Evolutionary conservation across 1,139 yeast genomes (phyloP).

Genomic region (Komagataea norvegica): DNA sequence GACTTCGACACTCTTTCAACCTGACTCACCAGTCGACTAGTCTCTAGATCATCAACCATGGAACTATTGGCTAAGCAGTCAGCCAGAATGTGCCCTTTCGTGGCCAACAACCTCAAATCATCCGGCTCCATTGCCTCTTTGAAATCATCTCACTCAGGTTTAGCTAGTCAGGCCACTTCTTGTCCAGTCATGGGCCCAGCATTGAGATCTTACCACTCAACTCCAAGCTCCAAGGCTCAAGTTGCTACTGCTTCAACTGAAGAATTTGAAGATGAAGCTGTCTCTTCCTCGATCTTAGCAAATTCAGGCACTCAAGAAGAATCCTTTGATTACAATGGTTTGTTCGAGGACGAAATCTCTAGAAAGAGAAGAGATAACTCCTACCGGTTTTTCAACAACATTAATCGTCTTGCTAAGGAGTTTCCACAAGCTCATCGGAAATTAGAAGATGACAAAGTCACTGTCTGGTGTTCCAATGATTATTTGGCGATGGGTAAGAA

Average conservation of each 20-base stretch:
- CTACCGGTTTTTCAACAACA: constrained; percentile 92
- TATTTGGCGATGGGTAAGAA: constrained; percentile 93
- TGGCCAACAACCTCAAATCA: constrained; percentile 58
- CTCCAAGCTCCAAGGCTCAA: constrained; percentile 51
- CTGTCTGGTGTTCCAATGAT: constrained; percentile 98
- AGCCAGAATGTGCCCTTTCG: constrained; percentile 79
- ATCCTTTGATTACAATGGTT: constrained; percentile 61
- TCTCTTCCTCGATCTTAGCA: constrained; percentile 23
- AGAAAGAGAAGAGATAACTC: constrained; percentile 85
- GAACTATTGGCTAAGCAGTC: constrained; percentile 78
- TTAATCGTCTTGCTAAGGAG: constrained; percentile 89
- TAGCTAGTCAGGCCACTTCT: constrained; percentile 59
- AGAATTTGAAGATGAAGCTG: constrained; percentile 14
- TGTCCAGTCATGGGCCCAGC: constrained; percentile 93
- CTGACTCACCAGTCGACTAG: too few species aligned
- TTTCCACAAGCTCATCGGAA: constrained; percentile 90
- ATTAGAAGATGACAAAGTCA: constrained; percentile 72
- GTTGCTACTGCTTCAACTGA: constrained; percentile 39
- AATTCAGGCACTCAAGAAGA: constrained; percentile 38
- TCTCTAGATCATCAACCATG: too few species aligned
- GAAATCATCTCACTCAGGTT: constrained; percentile 35
- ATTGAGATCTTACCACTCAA: constrained; percentile 45
- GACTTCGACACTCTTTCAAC: too few species aligned
- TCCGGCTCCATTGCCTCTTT: constrained; percentile 56
- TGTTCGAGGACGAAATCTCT: constrained; percentile 56